Evolutionary conservation across 2,329 filamentous ascomycete genomes (phyloP), one percentile per base, ranked within the genome.

Genomic region (Albifimbria verrucaria): DNA sequence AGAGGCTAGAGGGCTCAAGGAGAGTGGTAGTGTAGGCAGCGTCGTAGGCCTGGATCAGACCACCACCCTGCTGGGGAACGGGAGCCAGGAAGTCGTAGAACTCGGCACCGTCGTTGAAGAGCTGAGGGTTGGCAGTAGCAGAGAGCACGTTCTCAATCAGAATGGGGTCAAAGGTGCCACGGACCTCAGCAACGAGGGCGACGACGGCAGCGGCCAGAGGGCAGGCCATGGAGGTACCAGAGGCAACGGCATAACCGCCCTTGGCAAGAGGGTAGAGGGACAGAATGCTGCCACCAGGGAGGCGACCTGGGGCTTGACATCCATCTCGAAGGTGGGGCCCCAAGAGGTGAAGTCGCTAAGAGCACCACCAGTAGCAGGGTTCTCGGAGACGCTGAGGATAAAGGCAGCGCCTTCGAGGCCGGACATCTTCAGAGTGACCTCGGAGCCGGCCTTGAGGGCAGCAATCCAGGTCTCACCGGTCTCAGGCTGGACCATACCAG

Each of bases 171-270:
- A 77, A 71, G 22, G 72, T 79, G n/a, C 76, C 76, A 28, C 77
- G 76, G 17, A 74, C 76, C 53, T 82, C 71, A 39, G 74, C 75
- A 53, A 85, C 65, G 32, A 86, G 72, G 1, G 81, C 82, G 41
- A 77, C 72, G 50, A 82, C 75, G 28, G 74, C 83, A 4, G 82
- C 80, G 5, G 77, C 70, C 15, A 82, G 73, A 7, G 83, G 82
- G 28, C 77, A 78, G 3, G 82, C 76, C 83, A 87, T 86, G 2
- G 81, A 85, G 0, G 81, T 85, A 12, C 82, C 82, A 28, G 72
- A 82, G 23, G 76, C 66, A 1, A 83, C 74, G 21, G 73, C 75
- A 50, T 83, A 86, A 25, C 69, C 67, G 22, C 77, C 78, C 26
- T 71, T 61, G 3, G 67, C 66, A 3, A 62, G 54, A 0, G 79